These are phyloP conservation scores for Cyclocybe cylindracea DNA, from an alignment of 768 basidiomycete genomes.

Conservation along the genomic window DNA sequence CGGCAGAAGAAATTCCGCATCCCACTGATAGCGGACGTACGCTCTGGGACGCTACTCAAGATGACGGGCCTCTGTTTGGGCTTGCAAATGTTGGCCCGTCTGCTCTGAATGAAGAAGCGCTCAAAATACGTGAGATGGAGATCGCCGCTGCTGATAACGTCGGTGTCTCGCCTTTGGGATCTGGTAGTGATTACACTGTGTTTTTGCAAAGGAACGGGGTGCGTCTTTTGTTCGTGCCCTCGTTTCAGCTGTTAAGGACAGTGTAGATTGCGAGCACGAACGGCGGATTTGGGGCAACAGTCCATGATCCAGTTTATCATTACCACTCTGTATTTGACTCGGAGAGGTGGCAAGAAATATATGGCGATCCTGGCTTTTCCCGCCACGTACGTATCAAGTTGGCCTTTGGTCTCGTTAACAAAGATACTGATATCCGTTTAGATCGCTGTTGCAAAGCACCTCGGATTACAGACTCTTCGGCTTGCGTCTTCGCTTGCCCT, in stretches of 20 bases:
- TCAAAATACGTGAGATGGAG: slow-evolving; percentile 41
- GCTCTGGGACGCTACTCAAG: slow-evolving; percentile 78
- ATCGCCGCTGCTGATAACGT: slow-evolving; percentile 27
- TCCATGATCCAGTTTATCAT: slow-evolving; percentile 64
- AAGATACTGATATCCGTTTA: slow-evolving; percentile 18
- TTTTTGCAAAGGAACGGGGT: slow-evolving; percentile 74
- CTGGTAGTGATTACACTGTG: slow-evolving; percentile 88
- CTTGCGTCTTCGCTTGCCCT: slow-evolving; percentile 60
- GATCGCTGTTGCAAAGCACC: slow-evolving; percentile 65
- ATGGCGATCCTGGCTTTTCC: slow-evolving; percentile 71
- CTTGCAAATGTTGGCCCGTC: slow-evolving; percentile 19
- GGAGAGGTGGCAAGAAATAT: slow-evolving; percentile 67
- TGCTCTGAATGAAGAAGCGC: slow-evolving; percentile 12
- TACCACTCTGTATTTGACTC: slow-evolving; percentile 77
- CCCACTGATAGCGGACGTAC: slow-evolving; percentile 63
- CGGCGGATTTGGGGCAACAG: slow-evolving; percentile 40
- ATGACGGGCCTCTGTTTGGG: slow-evolving; percentile 51
- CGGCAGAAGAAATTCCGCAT: slow-evolving; percentile 74
- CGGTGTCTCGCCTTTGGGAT: slow-evolving; percentile 64
- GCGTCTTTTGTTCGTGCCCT: slow-evolving; percentile 8
- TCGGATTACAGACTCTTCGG: slow-evolving; percentile 63
- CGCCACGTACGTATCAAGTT: slow-evolving; percentile 49
- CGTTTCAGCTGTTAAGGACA: neutral
- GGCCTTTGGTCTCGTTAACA: neutral
- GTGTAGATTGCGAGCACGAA: slow-evolving; percentile 40